Percentiles rank a stretch among this genome's conserved stretches.
These are phyloP conservation scores for Debaryomycetaceae sp. DNA, from an alignment of 1,139 yeast species.

Conservation along the genomic window DNA sequence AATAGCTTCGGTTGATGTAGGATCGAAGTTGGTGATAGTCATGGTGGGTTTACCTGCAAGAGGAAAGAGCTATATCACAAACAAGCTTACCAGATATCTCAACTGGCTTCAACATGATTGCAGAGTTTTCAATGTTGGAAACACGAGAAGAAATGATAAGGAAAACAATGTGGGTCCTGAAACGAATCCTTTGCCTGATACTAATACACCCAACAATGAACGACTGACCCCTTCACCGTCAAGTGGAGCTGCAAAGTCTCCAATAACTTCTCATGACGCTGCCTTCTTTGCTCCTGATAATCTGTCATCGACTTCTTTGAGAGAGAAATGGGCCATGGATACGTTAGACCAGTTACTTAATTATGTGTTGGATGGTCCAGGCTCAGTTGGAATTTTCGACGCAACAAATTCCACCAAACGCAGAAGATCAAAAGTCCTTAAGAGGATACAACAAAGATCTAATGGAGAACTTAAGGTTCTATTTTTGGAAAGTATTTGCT, in stretches of 20 bases:
- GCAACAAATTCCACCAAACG: conserved; percentile 88
- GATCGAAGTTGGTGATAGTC: conserved; percentile 83
- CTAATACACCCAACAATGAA: conserved; percentile 37
- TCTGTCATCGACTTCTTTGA: conserved; percentile 54
- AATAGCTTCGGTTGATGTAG: conserved; percentile 68
- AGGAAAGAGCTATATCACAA: conserved; percentile 90
- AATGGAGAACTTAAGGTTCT: conserved; percentile 76
- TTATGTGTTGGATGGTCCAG: conserved; percentile 74
- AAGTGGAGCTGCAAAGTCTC: conserved; percentile 9
- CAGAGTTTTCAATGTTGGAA: conserved; percentile 89
- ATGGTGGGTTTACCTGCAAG: conserved; percentile 95
- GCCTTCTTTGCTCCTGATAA: conserved; percentile 86
- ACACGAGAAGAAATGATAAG: conserved; percentile 78
- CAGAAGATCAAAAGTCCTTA: conserved; percentile 66
- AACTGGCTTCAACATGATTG: conserved; percentile 94
- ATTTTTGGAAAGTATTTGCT: conserved; percentile 84
- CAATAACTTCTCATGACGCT: conserved; percentile 55
- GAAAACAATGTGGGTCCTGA: conserved; percentile 67
- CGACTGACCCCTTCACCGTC: conserved; percentile 13
- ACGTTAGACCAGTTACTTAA: conserved; percentile 82
- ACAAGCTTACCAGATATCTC: conserved; percentile 79
- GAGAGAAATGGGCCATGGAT: conserved; percentile 97
- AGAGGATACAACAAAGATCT: conserved; percentile 66
- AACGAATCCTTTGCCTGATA: conserved; percentile 66
- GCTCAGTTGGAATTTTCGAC: conserved; percentile 92